phyloP scores from a whole-genome alignment of 2,329 filamentous ascomycete species.

The Cercospora citrullina region DNA sequence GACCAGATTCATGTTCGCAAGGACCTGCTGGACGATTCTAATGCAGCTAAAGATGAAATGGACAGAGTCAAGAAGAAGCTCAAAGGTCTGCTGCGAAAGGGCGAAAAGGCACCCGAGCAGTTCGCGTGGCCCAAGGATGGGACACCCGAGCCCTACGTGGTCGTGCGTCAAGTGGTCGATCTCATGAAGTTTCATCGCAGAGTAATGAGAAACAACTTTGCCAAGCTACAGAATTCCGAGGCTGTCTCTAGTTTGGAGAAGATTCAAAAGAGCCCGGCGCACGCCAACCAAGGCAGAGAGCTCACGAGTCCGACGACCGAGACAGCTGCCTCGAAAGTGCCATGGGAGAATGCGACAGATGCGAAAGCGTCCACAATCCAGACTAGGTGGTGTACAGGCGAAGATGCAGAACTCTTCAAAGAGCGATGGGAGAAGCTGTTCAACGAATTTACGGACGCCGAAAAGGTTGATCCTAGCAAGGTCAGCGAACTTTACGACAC shows the following conservation, averaged over 20 bases:
- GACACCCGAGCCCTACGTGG: slow-evolving; percentile 89
- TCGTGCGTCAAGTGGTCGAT: slow-evolving; percentile 87
- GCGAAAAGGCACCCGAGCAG: slow-evolving; percentile 88
- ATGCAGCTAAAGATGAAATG: slow-evolving; percentile 98
- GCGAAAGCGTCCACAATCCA: slow-evolving; percentile 60
- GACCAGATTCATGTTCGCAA: slow-evolving; percentile 91
- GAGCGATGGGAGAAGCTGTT: slow-evolving; percentile 99
- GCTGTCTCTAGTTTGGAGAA: slow-evolving; percentile 61
- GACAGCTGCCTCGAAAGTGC: background rate
- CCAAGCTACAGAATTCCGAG: slow-evolving; percentile 64
- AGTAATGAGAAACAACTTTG: slow-evolving; percentile 94
- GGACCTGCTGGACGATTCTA: slow-evolving; percentile 93
- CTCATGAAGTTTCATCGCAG: slow-evolving; percentile 96
- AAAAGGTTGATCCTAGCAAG: slow-evolving; percentile 98
- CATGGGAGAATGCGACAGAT: slow-evolving; percentile 38
- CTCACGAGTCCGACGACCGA: slow-evolving; percentile 5
- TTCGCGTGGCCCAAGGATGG: slow-evolving; percentile 96
- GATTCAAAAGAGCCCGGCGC: slow-evolving; percentile 52
- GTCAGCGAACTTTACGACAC: slow-evolving; percentile 98
- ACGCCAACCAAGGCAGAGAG: slow-evolving; percentile 44
- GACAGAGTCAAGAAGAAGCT: slow-evolving; percentile 99
- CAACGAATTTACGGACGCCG: slow-evolving; percentile 90
- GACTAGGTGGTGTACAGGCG: slow-evolving; percentile 90
- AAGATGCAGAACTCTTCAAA: slow-evolving; percentile 90
- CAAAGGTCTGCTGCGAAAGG: slow-evolving; percentile 85